Evolutionary conservation across 768 basidiomycete genomes (phyloP), one percentile per base, ranked within the genome.

Genomic region (Boletellus emodensis): DNA sequence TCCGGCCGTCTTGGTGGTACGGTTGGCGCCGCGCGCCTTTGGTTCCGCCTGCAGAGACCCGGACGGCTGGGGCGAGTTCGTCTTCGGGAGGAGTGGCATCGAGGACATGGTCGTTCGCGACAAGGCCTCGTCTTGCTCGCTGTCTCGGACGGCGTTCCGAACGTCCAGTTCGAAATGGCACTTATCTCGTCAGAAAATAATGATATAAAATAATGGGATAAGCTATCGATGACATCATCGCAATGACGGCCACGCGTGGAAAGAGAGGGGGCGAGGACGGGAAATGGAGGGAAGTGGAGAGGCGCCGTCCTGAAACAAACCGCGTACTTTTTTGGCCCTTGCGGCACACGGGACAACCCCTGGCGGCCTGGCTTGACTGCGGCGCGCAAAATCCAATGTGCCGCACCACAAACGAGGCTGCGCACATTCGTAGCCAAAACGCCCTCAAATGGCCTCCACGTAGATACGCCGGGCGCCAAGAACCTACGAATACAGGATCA

Each of bases 1-100:
- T 39, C 89, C 88, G 12, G 85, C 84, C 9, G 85, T 80, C 63
- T 90, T 90, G 1, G 88, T 89, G 17, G 86, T 83, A 56, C 88
- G 76, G 59, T 89, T 88, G 13, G 87, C 86, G 0, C 87, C 86
- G 46, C 87, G 77, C 18, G 75, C 70, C 58, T 86, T 88, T 11
- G 72, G 66, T 53, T 85, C 83, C 7, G 34, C 58, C 4, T 43
- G 56, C 1, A 41, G 36, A 1, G 48, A 44, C 28, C 56, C 32
- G 9, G 60, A 38, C 30, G 53, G 3, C 30, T 22, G 46, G 6
- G 55, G 55, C 13, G 60, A 46, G 24, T 56, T 64, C n/a, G 67
- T 58, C 50, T 67, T 67, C 39, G 68, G 63, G 13, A 70, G 55
- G 22, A 70, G 62, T 6, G 68, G 66, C 15, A 56, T 68, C 2